Conservation (phyloP, 495 filamentous ascomycete species). For the Letharia columbiana region DNA sequence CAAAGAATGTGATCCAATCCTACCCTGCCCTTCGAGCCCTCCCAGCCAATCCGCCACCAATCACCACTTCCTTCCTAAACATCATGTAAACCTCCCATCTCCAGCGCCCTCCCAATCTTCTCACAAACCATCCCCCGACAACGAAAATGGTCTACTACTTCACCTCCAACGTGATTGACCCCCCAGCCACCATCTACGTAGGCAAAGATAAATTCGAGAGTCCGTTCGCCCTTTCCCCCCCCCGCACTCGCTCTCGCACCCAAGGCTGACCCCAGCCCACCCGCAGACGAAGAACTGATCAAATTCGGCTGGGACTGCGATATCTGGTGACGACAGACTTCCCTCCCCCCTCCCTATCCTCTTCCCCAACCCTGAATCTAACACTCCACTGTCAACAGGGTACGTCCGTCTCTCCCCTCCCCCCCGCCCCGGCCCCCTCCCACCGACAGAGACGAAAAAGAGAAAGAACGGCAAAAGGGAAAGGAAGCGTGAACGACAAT, state of each 20-base stretch:
- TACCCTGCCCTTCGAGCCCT: too few species aligned
- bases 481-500: too few species aligned
- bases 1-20: too few species aligned
- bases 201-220: constrained; percentile 99
- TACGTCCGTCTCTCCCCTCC: constrained; percentile 6
- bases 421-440: not conserved
- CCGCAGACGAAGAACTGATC: constrained; percentile 87
- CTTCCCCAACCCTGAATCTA: not conserved
- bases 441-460: not conserved
- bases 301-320: constrained; percentile 88
- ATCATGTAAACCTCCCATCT: too few species aligned
- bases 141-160: constrained; percentile 88
- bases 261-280: constrained; percentile 22
- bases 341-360: too few species aligned
- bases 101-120: not conserved
- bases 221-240: constrained; percentile 44
- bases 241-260: constrained; percentile 3
- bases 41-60: too few species aligned
- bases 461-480: not conserved
- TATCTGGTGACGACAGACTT: constrained; percentile 60
- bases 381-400: constrained; percentile 12
- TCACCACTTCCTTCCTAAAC: too few species aligned
- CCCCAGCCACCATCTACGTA: constrained; percentile 81
- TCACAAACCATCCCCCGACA: not conserved
- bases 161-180: constrained; percentile 68